phyloP scores from a whole-genome alignment of 2,329 filamentous ascomycete species.

The Diaporthe amygdali region DNA sequence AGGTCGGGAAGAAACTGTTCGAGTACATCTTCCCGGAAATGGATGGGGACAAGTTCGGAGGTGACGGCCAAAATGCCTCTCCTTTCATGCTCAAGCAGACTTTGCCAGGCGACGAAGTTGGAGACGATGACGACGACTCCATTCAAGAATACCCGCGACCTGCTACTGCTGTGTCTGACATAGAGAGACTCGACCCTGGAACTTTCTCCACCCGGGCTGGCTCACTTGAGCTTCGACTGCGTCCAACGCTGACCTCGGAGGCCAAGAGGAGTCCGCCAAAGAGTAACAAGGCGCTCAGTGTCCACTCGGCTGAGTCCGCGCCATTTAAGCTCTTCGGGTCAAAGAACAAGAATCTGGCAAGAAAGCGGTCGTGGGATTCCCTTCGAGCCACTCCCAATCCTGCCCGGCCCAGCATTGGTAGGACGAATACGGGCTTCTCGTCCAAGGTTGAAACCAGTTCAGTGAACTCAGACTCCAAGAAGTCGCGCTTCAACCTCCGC shows the following conservation, averaged over 20 bases:
- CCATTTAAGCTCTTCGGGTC: constrained; percentile 57
- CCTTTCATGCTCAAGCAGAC: constrained; percentile 61
- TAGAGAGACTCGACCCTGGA: constrained; percentile 45
- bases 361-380: constrained; percentile 64
- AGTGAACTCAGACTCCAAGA: constrained; percentile 44
- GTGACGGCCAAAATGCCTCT: constrained; percentile 60
- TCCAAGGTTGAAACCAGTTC: constrained; percentile 43
- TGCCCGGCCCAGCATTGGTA: constrained; percentile 47
- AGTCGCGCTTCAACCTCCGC: constrained; percentile 61
- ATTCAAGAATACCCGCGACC: constrained; percentile 27
- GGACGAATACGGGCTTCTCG: constrained; percentile 52
- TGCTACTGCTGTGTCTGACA: constrained; percentile 45
- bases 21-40: constrained; percentile 96
- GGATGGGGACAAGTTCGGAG: constrained; percentile 53
- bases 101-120: constrained; percentile 51
- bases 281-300: constrained; percentile 51
- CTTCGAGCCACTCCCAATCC: constrained; percentile 48
- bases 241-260: constrained; percentile 76
- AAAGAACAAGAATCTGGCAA: constrained; percentile 48
- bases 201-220: constrained; percentile 68
- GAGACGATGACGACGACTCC: constrained; percentile 49
- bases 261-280: constrained; percentile 39
- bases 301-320: constrained; percentile 51
- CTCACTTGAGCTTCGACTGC: constrained; percentile 80
- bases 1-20: constrained; percentile 90